Percentiles rank a stretch among this genome's conserved stretches.
Evolutionary conservation across 345 rosid species (phyloP).

Genomic region (Eucalyptus curtisii): DNA sequence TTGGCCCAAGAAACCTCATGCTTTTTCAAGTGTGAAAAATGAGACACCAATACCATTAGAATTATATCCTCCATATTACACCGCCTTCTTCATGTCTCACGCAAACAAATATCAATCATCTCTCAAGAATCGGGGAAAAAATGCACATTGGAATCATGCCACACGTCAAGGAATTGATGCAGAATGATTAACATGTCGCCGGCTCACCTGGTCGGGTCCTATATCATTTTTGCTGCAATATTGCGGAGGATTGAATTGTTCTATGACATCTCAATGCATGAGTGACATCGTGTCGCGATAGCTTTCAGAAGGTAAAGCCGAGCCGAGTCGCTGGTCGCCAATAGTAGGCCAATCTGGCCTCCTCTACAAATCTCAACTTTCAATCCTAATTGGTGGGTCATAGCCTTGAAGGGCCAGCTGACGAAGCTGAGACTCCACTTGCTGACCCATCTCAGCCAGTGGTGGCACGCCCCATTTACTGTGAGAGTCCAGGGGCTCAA

Average conservation of each 20-base stretch:
- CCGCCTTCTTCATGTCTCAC: neutral
- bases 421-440: slow-evolving; percentile 41
- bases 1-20: neutral
- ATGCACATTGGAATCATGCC: neutral
- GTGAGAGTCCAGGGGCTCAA: slow-evolving; percentile 92
- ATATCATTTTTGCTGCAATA: too few species aligned
- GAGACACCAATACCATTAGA: neutral
- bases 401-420: slow-evolving; percentile 66
- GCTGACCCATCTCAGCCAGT: slow-evolving; percentile 76
- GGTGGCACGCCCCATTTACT: slow-evolving; percentile 93
- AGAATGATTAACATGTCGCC: neutral
- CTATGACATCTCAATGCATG: neutral
- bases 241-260: neutral
- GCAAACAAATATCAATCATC: neutral
- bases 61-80: neutral
- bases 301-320: neutral
- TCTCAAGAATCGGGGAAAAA: neutral
- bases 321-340: neutral
- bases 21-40: neutral
- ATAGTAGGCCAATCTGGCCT: neutral
- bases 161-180: neutral
- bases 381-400: slow-evolving; percentile 12
- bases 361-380: neutral
- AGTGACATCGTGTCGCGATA: neutral
- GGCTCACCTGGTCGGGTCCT: neutral